These are phyloP conservation scores for Diplotaxis tenuifolia DNA, from an alignment of 345 rosid genomes.

Conservation along the genomic window DNA sequence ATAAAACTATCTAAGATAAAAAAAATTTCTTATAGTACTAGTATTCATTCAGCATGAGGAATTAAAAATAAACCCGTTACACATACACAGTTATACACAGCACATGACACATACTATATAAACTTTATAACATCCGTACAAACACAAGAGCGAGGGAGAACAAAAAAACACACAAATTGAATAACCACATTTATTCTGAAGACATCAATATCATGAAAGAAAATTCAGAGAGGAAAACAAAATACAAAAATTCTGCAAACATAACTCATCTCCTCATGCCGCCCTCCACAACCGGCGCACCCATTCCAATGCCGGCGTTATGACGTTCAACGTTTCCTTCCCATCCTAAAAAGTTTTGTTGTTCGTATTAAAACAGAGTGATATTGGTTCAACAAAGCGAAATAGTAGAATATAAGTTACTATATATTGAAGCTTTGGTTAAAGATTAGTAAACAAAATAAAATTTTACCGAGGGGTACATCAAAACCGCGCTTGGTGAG, in stretches of 20 bases:
- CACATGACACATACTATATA: not conserved
- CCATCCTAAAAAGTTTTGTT: conserved; percentile 7
- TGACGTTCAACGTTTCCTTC: conserved; percentile 16
- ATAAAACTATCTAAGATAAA: not conserved
- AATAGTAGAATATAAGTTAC: not conserved
- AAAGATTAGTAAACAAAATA: not conserved
- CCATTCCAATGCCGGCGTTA: not conserved
- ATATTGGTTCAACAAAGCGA: not conserved
- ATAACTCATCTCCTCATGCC: conserved; percentile 20
- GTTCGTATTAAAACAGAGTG: not conserved
- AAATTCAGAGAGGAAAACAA: not conserved
- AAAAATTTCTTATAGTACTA: not conserved
- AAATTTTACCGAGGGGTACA: conserved; percentile 42
- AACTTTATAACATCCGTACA: not conserved
- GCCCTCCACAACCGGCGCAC: conserved; percentile 16
- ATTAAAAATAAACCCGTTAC: not conserved
- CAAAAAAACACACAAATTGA: not conserved
- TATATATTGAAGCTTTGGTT: not conserved
- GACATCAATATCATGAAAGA: not conserved
- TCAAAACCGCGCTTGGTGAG: conserved; percentile 59
- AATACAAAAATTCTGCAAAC: not conserved
- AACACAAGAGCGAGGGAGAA: not conserved
- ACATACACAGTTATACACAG: not conserved
- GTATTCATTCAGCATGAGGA: not conserved
- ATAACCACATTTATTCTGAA: not conserved